phyloP scores from a whole-genome alignment of 495 filamentous ascomycete species.

The Tuber microsphaerosporum region DNA sequence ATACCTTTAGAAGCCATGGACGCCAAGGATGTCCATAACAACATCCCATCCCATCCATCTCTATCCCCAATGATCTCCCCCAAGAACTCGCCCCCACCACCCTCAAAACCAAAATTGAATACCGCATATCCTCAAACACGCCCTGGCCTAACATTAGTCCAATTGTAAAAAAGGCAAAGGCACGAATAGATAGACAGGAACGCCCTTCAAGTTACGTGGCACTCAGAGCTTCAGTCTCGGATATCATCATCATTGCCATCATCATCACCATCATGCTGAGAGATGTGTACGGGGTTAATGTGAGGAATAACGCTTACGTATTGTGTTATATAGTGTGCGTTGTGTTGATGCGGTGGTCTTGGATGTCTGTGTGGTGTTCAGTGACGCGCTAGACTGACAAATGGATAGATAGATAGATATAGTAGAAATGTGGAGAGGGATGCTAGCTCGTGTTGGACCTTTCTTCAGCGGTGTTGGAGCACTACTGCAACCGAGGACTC shows the following conservation, averaged over 20 bases:
- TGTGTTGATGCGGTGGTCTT: background rate
- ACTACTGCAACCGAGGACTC: background rate
- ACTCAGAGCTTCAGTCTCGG: background rate
- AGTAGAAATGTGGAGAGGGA: background rate
- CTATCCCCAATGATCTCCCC: background rate
- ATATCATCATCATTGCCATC: background rate
- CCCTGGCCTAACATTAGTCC: background rate
- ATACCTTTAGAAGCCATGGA: background rate
- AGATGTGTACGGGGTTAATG: background rate
- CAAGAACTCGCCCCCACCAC: background rate
- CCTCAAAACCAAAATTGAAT: background rate
- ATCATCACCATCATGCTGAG: background rate
- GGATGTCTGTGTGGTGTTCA: background rate
- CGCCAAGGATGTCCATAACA: background rate
- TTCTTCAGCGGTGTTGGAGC: background rate
- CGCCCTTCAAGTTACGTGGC: background rate
- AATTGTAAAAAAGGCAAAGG: background rate
- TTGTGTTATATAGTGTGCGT: background rate
- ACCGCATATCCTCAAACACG: background rate
- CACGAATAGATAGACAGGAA: background rate
- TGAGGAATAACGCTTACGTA: background rate
- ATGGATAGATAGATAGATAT: background rate
- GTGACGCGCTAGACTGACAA: background rate
- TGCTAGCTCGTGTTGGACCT: background rate
- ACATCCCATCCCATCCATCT: background rate